phyloP scores from a whole-genome alignment of 2,329 filamentous ascomycete genomes.

The Nemania bipapillata region DNA sequence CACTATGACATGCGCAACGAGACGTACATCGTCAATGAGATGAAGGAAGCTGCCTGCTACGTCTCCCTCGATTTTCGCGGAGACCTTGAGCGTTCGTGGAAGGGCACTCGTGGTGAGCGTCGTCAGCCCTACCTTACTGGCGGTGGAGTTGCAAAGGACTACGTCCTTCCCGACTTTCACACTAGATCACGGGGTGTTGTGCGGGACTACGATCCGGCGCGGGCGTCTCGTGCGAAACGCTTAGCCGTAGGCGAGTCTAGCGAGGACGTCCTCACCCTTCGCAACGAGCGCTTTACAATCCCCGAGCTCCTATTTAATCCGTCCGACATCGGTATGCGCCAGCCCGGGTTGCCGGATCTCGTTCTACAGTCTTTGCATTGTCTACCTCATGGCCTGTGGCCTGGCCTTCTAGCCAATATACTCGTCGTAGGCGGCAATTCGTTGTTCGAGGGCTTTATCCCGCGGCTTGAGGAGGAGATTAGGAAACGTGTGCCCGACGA shows the following conservation, averaged over 20 bases:
- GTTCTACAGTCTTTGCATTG: slow-evolving; percentile 79
- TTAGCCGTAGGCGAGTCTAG: slow-evolving; percentile 59
- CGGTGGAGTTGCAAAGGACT: slow-evolving; percentile 81
- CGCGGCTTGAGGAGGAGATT: slow-evolving; percentile 80
- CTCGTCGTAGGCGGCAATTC: slow-evolving; percentile 89
- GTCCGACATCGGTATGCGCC: slow-evolving; percentile 82
- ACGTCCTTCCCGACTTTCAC: slow-evolving; percentile 86
- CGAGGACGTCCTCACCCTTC: slow-evolving; percentile 86
- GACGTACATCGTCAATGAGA: slow-evolving; percentile 90
- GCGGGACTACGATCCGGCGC: slow-evolving; percentile 78
- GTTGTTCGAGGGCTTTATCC: slow-evolving; percentile 81
- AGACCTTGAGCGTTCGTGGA: slow-evolving; percentile 87
- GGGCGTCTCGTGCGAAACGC: slow-evolving; percentile 64
- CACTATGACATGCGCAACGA: slow-evolving; percentile 98
- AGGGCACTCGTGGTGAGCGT: slow-evolving; percentile 72
- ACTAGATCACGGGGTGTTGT: slow-evolving; percentile 71
- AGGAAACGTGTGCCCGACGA: slow-evolving; percentile 77
- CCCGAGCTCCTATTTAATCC: slow-evolving; percentile 92
- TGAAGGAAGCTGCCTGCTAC: slow-evolving; percentile 91
- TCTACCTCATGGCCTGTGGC: slow-evolving; percentile 84
- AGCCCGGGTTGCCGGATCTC: slow-evolving; percentile 84
- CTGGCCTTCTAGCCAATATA: slow-evolving; percentile 85
- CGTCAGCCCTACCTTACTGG: slow-evolving; percentile 62
- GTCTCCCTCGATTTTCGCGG: slow-evolving; percentile 78
- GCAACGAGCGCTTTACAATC: slow-evolving; percentile 90